phyloP scores from a whole-genome alignment of 257 asterid genomes.

The Ajuga chamaepitys region DNA sequence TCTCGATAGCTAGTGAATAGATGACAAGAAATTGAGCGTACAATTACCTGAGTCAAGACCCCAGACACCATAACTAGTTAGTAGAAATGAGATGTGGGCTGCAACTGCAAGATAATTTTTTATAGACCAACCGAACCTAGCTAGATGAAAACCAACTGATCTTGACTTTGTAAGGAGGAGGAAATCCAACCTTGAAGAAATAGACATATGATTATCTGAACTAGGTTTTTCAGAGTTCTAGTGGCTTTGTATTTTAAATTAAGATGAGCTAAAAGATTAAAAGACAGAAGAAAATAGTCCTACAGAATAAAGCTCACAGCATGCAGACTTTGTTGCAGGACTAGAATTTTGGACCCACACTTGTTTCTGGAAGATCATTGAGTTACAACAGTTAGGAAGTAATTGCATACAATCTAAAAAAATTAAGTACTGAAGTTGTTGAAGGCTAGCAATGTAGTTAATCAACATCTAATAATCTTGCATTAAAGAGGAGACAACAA shows the following conservation, averaged over 20 bases:
- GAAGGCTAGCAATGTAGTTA: constrained; percentile 10
- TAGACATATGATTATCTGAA: not conserved
- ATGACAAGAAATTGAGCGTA: constrained; percentile 32
- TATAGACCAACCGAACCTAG: not conserved
- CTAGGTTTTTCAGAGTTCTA: not conserved
- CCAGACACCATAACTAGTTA: not conserved
- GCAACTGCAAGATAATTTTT: not conserved
- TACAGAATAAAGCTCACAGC: constrained; percentile 39
- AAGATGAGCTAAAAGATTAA: not conserved
- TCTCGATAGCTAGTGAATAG: constrained; percentile 39
- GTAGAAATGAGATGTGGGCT: not conserved
- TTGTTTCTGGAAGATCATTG: constrained; percentile 72
- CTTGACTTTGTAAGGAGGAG: not conserved
- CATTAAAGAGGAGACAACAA: too few relatives aligned
- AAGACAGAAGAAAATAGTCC: constrained; percentile 9
- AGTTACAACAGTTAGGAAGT: not conserved
- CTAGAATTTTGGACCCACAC: constrained; percentile 97
- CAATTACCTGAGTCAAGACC: not conserved
- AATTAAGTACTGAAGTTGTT: not conserved
- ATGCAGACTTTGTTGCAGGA: constrained; percentile 57
- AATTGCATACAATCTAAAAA: not conserved
- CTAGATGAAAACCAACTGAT: not conserved
- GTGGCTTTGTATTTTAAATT: not conserved
- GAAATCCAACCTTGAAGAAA: not conserved
- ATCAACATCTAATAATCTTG: too few relatives aligned